Evolutionary conservation across 2,329 filamentous ascomycete species (phyloP).

Genomic region (Septoria linicola): DNA sequence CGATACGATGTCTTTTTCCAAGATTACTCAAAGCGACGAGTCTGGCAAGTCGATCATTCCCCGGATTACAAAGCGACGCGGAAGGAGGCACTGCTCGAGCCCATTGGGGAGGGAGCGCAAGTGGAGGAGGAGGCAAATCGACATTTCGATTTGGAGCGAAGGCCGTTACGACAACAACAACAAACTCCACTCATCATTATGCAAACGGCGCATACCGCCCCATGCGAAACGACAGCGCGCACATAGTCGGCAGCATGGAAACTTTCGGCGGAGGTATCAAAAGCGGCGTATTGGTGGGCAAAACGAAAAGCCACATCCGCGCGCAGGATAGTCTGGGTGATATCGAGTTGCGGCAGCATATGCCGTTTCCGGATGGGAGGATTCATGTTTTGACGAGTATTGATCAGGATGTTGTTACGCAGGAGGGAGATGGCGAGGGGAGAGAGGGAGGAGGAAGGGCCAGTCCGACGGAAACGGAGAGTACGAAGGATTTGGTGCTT

Average conservation of each 20-base stretch:
- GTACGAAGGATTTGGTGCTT: conserved; percentile 18
- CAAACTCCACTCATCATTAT: no score
- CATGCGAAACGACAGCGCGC: background rate
- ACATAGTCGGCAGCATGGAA: no score
- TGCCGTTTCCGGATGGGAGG: conserved; percentile 13
- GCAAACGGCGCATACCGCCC: background rate
- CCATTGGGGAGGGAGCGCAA: background rate
- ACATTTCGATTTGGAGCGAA: background rate
- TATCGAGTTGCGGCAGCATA: conserved; percentile 16
- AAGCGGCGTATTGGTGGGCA: background rate
- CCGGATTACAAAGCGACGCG: background rate
- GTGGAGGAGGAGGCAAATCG: background rate
- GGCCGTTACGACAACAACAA: no score
- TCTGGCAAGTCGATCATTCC: conserved; percentile 1
- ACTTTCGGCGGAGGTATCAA: no score
- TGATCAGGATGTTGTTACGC: conserved; percentile 22
- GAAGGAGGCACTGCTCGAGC: background rate
- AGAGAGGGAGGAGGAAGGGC: conserved; percentile 11
- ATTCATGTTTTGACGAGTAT: conserved; percentile 25
- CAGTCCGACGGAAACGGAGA: conserved; percentile 9
- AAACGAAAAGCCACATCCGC: conserved; percentile 6
- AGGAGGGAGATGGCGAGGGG: conserved; percentile 2
- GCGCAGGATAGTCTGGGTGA: conserved; percentile 16
- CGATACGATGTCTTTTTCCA: conserved; percentile 41
- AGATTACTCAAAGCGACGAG: conserved; percentile 30